phyloP scores from a whole-genome alignment of 345 rosid species.

The Brassica rapa region DNA sequence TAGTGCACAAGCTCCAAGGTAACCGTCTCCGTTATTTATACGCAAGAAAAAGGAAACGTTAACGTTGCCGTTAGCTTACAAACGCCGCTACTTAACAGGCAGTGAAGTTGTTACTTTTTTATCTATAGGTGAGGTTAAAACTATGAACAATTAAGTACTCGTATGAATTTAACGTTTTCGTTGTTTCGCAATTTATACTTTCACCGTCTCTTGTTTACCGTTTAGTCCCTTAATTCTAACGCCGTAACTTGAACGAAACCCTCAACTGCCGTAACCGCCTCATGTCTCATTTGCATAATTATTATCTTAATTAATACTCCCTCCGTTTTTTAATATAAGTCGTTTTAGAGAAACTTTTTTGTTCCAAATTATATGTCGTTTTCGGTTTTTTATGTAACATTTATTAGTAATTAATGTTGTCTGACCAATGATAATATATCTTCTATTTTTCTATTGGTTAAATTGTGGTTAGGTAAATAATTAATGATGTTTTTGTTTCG shows the following conservation, averaged over 20 bases:
- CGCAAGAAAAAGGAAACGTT: slow-evolving; percentile 12
- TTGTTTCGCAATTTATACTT: background rate
- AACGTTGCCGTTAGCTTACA: slow-evolving; percentile 29
- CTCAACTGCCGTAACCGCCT: slow-evolving; percentile 40
- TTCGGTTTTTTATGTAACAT: too few relatives aligned
- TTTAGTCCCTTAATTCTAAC: slow-evolving; percentile 22
- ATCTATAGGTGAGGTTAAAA: background rate
- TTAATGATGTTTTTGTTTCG: too few relatives aligned
- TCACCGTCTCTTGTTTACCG: background rate
- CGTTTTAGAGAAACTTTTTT: too few relatives aligned
- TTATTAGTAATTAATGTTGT: too few relatives aligned
- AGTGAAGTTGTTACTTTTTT: background rate
- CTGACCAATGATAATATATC: too few relatives aligned
- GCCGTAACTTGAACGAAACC: slow-evolving; percentile 24
- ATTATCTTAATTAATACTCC: background rate
- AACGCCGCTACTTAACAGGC: slow-evolving; percentile 32
- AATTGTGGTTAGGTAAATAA: too few relatives aligned
- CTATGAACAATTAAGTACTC: background rate
- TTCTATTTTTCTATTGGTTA: too few relatives aligned
- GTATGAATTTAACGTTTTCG: background rate
- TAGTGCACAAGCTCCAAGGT: slow-evolving; percentile 50
- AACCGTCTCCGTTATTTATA: slow-evolving; percentile 46
- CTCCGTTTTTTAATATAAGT: too few relatives aligned
- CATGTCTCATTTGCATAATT: background rate
- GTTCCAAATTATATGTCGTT: too few relatives aligned